Evolutionary conservation across 2,329 filamentous ascomycete genomes (phyloP), one percentile per base, ranked within the genome.

Genomic region (Xylaria sp.): DNA sequence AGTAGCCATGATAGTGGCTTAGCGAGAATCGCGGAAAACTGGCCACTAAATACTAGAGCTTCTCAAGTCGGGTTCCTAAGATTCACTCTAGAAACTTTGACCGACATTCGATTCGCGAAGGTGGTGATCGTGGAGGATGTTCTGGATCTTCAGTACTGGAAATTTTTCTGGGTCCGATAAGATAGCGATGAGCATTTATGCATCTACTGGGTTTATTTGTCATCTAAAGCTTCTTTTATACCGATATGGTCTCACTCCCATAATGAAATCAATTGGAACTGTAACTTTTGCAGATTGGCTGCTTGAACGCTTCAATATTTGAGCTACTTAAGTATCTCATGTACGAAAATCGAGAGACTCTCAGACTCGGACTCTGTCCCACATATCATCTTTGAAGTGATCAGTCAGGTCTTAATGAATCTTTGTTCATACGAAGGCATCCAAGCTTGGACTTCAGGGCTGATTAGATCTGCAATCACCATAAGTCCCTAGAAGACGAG

Each of bases 121-220:
- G 15, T 15, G 57, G 50, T 58, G 56, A 23, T 37, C 15, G 20
- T 51, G n/a, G 15, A 8, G n/a, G 9, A 34, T 5, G 20, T 15
- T 10, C 23, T 28, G 20, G 28, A 48, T 58, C 37, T 39, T 63
- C 58, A 12, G 44, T 74, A 71, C 65, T 63, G n/a, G 69, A 76
- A 77, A 73, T 74, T 78, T 78, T 76, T 73, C 74, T 76, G 75
- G 76, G 72, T 65, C 73, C 64, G 76, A 78, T 78, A 78, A 79
- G 77, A 78, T 77, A 76, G 34, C 60, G 58, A 67, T 34, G 51
- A 50, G 20, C 15, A 12, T 15, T 23, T 60, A 73, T 74, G 67
- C 66, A 67, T 15, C 2, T 66, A 72, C 31, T 20, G 5, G 44
- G 44, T 18, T 15, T 13, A 23, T 25, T 23, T 7, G 2, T 3